Percentiles rank a stretch among this genome's conserved stretches.
These are phyloP conservation scores for Penicillium sclerotiorum DNA, from an alignment of 2,329 filamentous ascomycete genomes.

Conservation along the genomic window DNA sequence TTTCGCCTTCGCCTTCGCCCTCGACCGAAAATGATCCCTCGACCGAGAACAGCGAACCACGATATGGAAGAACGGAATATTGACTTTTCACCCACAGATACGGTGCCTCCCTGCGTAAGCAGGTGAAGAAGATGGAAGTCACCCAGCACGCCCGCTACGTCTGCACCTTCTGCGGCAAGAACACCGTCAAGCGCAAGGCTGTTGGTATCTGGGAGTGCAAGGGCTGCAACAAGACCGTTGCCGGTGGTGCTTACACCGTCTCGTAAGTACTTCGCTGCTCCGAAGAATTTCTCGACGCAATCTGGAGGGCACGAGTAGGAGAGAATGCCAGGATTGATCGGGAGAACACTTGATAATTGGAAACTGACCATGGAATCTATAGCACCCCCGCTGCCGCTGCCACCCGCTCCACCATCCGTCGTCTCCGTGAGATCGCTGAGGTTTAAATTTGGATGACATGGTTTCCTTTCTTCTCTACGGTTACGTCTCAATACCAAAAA, in stretches of 20 bases:
- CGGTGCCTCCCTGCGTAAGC: conserved; percentile 99
- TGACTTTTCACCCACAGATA: conserved; percentile 62
- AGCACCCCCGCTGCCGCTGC: conserved; percentile 92
- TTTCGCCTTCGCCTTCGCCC: conserved; percentile 12
- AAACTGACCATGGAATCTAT: conserved; percentile 18
- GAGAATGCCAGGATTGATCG: neutral
- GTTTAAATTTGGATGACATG: conserved; percentile 55
- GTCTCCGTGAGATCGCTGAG: conserved; percentile 96
- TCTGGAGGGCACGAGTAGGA: neutral
- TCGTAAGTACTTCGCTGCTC: conserved; percentile 81
- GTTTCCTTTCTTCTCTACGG: conserved; percentile 37
- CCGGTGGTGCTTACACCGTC: conserved; percentile 91
- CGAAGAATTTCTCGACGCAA: neutral
- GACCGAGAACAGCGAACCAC: conserved; percentile 18
- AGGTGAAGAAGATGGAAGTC: conserved; percentile 99
- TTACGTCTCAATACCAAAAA: conserved; percentile 43
- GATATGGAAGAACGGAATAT: conserved; percentile 20
- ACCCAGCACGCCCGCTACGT: conserved; percentile 96
- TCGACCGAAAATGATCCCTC: conserved; percentile 12
- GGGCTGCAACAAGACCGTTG: conserved; percentile 90
- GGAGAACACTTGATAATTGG: neutral
- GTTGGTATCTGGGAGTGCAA: conserved; percentile 98
- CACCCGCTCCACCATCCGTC: conserved; percentile 93
- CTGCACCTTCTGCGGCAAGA: conserved; percentile 99
- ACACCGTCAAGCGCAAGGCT: conserved; percentile 84